Evolutionary conservation across 225 moss, liverwort and hornwort species (phyloP).

Genomic region (Sphagnum contortum): DNA sequence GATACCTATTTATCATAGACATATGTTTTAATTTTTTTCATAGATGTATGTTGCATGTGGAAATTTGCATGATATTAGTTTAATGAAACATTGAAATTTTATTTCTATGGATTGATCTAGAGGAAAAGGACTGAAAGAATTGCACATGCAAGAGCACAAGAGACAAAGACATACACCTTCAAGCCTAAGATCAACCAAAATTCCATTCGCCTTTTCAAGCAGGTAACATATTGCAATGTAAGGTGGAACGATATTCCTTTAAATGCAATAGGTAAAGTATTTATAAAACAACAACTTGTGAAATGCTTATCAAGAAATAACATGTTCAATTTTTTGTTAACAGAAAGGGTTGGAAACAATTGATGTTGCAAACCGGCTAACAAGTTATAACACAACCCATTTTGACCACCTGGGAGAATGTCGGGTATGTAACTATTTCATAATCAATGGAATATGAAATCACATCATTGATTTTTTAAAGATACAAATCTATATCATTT

Average conservation of each 20-base stretch:
- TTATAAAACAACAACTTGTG: no score
- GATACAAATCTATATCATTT: no score
- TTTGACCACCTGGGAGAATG: conserved; percentile 24
- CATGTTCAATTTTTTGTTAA: conserved; percentile 5
- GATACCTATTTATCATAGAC: no score
- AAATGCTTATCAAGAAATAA: background rate
- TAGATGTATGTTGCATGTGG: no score
- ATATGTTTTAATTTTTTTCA: no score
- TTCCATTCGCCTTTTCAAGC: conserved; percentile 65
- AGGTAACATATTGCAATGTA: conserved; percentile 21
- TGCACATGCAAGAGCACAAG: conserved; percentile 58
- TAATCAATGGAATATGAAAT: no score
- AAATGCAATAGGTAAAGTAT: background rate
- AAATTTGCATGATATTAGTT: no score
- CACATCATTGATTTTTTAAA: no score
- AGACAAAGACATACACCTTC: conserved; percentile 66
- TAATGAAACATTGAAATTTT: no score
- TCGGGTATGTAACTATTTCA: conserved; percentile 9
- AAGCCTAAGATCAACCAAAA: conserved; percentile 76
- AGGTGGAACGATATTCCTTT: background rate
- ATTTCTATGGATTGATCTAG: conserved; percentile 8
- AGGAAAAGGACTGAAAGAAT: conserved; percentile 60
- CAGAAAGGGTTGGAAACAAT: conserved; percentile 74
- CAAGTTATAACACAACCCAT: conserved; percentile 30
- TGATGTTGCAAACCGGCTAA: conserved; percentile 58